phyloP scores from a whole-genome alignment of 352 stramenopile genomes.

The Globisporangium viniferum region DNA sequence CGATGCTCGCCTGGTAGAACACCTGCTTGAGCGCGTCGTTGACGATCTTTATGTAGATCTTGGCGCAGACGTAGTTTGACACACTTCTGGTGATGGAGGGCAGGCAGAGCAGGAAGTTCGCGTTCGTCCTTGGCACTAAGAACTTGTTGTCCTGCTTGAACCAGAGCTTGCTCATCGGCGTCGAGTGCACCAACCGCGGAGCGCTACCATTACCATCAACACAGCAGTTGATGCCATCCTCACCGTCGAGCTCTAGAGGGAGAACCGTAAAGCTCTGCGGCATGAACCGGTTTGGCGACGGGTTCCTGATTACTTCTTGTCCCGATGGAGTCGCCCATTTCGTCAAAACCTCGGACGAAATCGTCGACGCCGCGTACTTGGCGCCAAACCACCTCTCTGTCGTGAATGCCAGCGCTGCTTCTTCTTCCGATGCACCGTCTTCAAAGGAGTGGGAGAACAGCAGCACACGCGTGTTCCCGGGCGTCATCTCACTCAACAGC shows the following conservation, averaged over 20 bases:
- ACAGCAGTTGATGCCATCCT: not conserved
- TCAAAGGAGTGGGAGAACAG: conserved; percentile 52
- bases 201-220: conserved; percentile 1
- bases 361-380: conserved; percentile 40
- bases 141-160: conserved; percentile 72
- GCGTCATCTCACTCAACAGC: conserved; percentile 44
- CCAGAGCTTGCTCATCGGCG: conserved; percentile 57
- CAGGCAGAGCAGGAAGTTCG: conserved; percentile 60
- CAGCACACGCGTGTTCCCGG: conserved; percentile 54
- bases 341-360: conserved; percentile 24
- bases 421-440: conserved; percentile 11
- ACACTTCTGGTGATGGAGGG: conserved; percentile 43
- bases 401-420: conserved; percentile 4
- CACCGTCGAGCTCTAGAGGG: conserved; percentile 7
- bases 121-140: conserved; percentile 60
- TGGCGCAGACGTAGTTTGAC: conserved; percentile 46
- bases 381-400: conserved; percentile 62
- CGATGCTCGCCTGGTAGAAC: conserved; percentile 58
- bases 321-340: conserved; percentile 20
- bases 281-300: conserved; percentile 64
- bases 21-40: conserved; percentile 64
- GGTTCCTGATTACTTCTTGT: conserved; percentile 17
- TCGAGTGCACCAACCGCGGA: conserved; percentile 33
- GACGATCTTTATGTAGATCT: conserved; percentile 68
- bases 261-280: conserved; percentile 55